Evolutionary conservation across 257 asterid species (phyloP), one percentile per base, ranked within the genome.

Genomic region (Verbena officinalis): DNA sequence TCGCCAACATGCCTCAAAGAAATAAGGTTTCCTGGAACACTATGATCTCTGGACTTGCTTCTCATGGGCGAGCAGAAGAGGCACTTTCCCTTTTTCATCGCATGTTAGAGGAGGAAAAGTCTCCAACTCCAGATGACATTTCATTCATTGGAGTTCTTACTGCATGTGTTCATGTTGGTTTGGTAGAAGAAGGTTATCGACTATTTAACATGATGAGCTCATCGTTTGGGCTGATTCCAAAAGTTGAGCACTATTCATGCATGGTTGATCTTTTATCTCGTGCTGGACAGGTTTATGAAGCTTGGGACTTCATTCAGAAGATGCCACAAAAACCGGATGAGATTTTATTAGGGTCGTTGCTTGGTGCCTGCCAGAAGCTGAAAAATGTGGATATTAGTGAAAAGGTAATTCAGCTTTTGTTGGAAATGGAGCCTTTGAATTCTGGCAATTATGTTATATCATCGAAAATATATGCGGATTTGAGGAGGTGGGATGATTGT

Each of bases 11-110:
- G 94, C 81, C 94, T 24, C 68, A 58, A 27, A 87, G 73, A 65
- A 89, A 89, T 42, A 88, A 81, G 75, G 98, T 87, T 31, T 80
- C 96, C 42, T 93, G 98, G 98, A 93, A 93, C 75, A 69, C 96
- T 40, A 85, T 93, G 91, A 87, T 93, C 70, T 79, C 96, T 54
- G 98, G 84, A 14, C 90, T 80, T 42, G 98, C 98, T 49, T 83
- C 77, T 68, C 93, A 89, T 6, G 97, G 97, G 52, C 79, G 72
- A 58, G 86, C 88, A 33, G 64, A 69, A 51, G 95, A 83, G 27
- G 90, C 98, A n/a, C 81, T 93, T 39, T 31, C 78, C 23, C 71
- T 93, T 46, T 93, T 93, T 67, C 77, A 85, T 44, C 76, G 74
- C 65, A 93, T 93, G 98, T 54, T 78, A 43, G 66, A 64, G 30